Base-by-base conservation (phyloP, 805 yeast genomes). In the Metschnikowia anglica region DNA sequence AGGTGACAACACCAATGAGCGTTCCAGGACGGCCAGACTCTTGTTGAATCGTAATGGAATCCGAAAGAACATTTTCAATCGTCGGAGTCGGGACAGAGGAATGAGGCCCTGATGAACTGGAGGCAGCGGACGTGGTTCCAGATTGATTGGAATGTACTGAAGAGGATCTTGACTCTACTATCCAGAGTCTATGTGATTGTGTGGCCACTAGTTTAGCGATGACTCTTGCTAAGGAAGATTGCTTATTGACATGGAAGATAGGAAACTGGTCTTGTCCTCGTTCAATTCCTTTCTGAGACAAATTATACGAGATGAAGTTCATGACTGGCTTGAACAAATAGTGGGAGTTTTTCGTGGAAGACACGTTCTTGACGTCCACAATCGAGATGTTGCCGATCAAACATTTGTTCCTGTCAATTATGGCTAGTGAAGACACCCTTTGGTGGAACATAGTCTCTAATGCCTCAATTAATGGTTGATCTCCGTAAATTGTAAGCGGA, bases 231-330 rank as follows among this genome's bases (percentile, higher is more conserved):
- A 93, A 73, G 0, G 93, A 82, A 8, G 95, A 80, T 30, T 77
- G 75, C 47, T 80, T 79, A 49, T 87, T 83, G 19, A 91, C 97
- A 62, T 91, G 96, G 75, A 91, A 91, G 30, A 93, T 91, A 13
- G 99, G 99, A 73, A 85, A 91, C 31, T 95, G 88, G 68, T 91
- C 99, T 64, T 90, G 89, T 39, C 97, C 97, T 59, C 89, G 90
- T 57, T 85, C 95, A 24, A 91, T 74, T 16, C 99, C 99, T 59
- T 96, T 82, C 42, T 83, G 83, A 51, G 85, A 83, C 50, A 93
- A 75, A 47, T 90, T 89, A 49, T 89, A 84, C 11, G 95, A 81
- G 44, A 91, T 80, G 61, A 91, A 91, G 65, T 86, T 93, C 56
- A 88, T 73, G 64, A 96, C 93, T 5, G 93, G 75, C 61, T 85